These are phyloP conservation scores for Penicillium arizonense DNA, from an alignment of 495 filamentous ascomycete species.

Conservation along the genomic window DNA sequence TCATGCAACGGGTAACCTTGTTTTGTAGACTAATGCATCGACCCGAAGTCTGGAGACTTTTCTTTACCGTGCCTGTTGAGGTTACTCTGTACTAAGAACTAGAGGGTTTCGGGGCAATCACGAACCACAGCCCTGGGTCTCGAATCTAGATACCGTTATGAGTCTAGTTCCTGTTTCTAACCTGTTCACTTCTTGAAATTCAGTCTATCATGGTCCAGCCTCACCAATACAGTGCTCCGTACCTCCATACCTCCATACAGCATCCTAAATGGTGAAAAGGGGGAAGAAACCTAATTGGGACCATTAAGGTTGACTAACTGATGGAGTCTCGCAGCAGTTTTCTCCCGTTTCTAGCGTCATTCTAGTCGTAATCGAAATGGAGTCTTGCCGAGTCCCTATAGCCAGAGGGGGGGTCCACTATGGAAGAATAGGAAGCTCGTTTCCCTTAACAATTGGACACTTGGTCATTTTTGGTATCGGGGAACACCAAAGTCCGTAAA, in stretches of 20 bases:
- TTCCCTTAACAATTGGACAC: slow-evolving; percentile 1
- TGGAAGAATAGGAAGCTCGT: slow-evolving; percentile 24
- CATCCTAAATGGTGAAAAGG: slow-evolving; percentile 15
- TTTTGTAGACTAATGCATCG: slow-evolving; percentile 33
- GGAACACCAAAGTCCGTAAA: not conserved
- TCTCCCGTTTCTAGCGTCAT: slow-evolving; percentile 31
- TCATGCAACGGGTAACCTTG: slow-evolving; percentile 31
- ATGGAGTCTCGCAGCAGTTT: not conserved
- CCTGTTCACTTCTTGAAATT: not conserved
- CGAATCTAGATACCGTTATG: slow-evolving; percentile 9
- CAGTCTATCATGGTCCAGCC: no score
- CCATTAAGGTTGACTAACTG: slow-evolving; percentile 12
- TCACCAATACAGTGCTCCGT: no score
- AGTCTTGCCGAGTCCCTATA: slow-evolving; percentile 17
- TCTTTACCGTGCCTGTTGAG: slow-evolving; percentile 18
- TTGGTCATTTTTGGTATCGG: not conserved
- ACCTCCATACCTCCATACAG: not conserved
- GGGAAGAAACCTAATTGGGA: not conserved
- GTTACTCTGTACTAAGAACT: not conserved
- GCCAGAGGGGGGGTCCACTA: slow-evolving; percentile 16
- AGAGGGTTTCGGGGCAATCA: slow-evolving; percentile 2
- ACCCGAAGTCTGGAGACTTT: slow-evolving; percentile 30
- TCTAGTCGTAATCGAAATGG: slow-evolving; percentile 30
- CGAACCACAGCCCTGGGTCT: slow-evolving; percentile 17
- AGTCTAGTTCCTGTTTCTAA: slow-evolving; percentile 1